Evolutionary conservation across 75 land plant species (phyloP).

Genomic region (Cryptomeria japonica): DNA sequence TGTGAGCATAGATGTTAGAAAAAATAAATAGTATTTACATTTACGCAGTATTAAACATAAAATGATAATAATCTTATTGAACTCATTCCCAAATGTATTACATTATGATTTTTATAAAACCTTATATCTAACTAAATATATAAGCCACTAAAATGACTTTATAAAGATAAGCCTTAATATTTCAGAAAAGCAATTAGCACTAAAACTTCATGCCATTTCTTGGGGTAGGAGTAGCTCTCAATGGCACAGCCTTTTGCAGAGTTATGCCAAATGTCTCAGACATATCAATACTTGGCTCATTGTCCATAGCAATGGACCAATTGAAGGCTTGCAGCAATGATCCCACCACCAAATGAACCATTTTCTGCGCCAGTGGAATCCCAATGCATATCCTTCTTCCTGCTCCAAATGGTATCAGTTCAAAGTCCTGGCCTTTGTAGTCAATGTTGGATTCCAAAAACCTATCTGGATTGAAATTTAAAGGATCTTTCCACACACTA

Average conservation of each 20-base stretch:
- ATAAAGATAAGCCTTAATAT: too few relatives aligned
- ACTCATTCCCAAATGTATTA: too few relatives aligned
- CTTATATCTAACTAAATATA: too few relatives aligned
- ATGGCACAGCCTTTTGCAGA: background rate
- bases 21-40: too few relatives aligned
- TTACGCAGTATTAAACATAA: too few relatives aligned
- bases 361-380: constrained; percentile 6
- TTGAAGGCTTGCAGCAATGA: constrained; percentile 19
- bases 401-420: constrained; percentile 11
- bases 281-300: constrained; percentile 1
- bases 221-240: background rate
- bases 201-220: background rate
- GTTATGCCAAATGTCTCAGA: background rate
- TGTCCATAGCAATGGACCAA: constrained; percentile 2
- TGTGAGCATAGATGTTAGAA: too few relatives aligned
- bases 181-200: too few relatives aligned
- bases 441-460: constrained; percentile 5
- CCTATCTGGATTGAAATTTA: constrained; percentile 10
- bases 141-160: too few relatives aligned
- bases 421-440: constrained; percentile 8
- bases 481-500: constrained; percentile 9
- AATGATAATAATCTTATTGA: too few relatives aligned
- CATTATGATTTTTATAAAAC: too few relatives aligned
- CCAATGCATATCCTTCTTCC: constrained; percentile 12
- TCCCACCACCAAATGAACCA: constrained; percentile 14